Conservation (phyloP, 768 basidiomycete genomes). For the Suillus hirtellus region DNA sequence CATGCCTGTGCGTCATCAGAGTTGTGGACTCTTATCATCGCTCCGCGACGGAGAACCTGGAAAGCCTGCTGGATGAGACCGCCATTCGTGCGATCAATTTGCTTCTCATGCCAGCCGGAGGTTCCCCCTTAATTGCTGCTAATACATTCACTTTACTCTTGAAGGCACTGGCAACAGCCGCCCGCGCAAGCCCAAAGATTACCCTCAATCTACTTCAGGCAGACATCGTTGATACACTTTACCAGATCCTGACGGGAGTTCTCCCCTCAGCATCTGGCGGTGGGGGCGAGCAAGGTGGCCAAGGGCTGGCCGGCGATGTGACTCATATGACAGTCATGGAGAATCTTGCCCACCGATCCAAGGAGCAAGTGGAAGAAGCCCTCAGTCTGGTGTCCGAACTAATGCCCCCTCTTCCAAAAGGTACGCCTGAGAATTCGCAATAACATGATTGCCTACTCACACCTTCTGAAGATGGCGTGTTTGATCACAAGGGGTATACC, state of each 20-base stretch:
- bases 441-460: neutral
- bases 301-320: slow-evolving; percentile 83
- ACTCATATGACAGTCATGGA: slow-evolving; percentile 99
- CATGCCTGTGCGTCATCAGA: slow-evolving; percentile 92
- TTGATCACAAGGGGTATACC: slow-evolving; percentile 87
- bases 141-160: slow-evolving; percentile 89
- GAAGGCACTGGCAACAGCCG: slow-evolving; percentile 84
- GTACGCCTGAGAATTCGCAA: slow-evolving; percentile 37
- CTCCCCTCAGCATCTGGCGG: slow-evolving; percentile 63
- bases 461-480: slow-evolving; percentile 75
- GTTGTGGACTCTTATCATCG: slow-evolving; percentile 92
- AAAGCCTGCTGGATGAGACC: slow-evolving; percentile 77
- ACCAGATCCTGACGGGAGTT: slow-evolving; percentile 95
- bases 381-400: slow-evolving; percentile 87
- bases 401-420: slow-evolving; percentile 91
- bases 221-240: slow-evolving; percentile 88
- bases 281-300: slow-evolving; percentile 56
- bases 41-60: slow-evolving; percentile 80
- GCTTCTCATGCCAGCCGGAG: slow-evolving; percentile 82
- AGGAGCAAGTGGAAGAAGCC: slow-evolving; percentile 96
- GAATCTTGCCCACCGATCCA: slow-evolving; percentile 92
- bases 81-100: slow-evolving; percentile 83
- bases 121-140: slow-evolving; percentile 80
- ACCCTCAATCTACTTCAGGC: slow-evolving; percentile 86
- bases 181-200: slow-evolving; percentile 85